phyloP scores from a whole-genome alignment of 257 asterid genomes.

The Primulina eburnea region DNA sequence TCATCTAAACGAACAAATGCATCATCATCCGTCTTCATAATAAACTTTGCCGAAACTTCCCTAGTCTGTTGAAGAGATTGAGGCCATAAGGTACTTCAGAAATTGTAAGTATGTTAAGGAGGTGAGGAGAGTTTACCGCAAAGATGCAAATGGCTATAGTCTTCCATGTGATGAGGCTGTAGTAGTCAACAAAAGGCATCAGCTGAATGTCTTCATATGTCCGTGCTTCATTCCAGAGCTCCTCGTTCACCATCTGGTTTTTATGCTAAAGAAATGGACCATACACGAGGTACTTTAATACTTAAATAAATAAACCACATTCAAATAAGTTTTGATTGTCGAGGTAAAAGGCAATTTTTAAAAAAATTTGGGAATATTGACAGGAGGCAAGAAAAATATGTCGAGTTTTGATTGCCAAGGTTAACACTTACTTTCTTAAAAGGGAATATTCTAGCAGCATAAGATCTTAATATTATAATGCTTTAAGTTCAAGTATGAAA shows the following conservation, averaged over 20 bases:
- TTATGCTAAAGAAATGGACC: constrained; percentile 62
- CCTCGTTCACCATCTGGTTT: constrained; percentile 95
- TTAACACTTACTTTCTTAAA: not conserved
- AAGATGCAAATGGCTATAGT: constrained; percentile 82
- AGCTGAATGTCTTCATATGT: constrained; percentile 84
- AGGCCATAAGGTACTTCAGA: constrained; percentile 35
- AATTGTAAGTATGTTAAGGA: constrained; percentile 28
- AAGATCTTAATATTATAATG: not conserved
- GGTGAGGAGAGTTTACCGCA: constrained; percentile 70
- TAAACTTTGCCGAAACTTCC: constrained; percentile 71
- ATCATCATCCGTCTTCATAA: constrained; percentile 99
- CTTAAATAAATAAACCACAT: not conserved
- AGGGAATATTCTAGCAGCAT: no score
- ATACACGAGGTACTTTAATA: not conserved
- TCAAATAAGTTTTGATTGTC: not conserved
- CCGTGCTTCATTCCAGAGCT: constrained; percentile 92
- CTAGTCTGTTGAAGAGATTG: constrained; percentile 72
- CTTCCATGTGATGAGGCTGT: constrained; percentile 91
- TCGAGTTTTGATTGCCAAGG: not conserved
- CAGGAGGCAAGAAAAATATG: not conserved
- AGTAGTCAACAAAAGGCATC: constrained; percentile 98
- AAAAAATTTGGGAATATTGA: not conserved
- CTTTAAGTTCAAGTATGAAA: not conserved
- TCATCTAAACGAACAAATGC: constrained; percentile 98
- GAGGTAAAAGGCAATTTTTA: not conserved